A percentile compares a stretch with the other conserved stretches of the same genome.
Conservation (phyloP, 2,329 filamentous ascomycete species). For the Thermoascus crustaceus region DNA sequence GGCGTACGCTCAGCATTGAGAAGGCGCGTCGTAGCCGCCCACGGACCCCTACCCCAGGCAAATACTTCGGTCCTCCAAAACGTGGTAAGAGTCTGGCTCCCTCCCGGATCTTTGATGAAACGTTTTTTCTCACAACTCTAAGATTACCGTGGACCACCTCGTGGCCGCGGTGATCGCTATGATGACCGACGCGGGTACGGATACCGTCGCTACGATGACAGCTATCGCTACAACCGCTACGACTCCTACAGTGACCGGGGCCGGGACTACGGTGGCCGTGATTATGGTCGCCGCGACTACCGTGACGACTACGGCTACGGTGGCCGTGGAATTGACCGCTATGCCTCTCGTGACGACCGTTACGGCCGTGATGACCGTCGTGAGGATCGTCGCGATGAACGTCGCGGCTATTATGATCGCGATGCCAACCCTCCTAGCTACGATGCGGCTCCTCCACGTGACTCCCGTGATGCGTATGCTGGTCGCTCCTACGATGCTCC, state of each 20-base stretch:
- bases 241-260: slow-evolving; percentile 46
- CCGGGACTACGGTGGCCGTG: slow-evolving; percentile 38
- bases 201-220: slow-evolving; percentile 40
- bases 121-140: slow-evolving; percentile 12
- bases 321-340: slow-evolving; percentile 45
- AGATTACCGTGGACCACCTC: slow-evolving; percentile 37
- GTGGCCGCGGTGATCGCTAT: slow-evolving; percentile 39
- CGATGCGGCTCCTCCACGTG: slow-evolving; percentile 32
- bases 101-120: not conserved
- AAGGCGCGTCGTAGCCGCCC: slow-evolving; percentile 94
- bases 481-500: slow-evolving; percentile 32
- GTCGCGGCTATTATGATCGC: slow-evolving; percentile 46
- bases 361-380: slow-evolving; percentile 44
- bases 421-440: slow-evolving; percentile 44
- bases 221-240: slow-evolving; percentile 37
- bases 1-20: slow-evolving; percentile 93
- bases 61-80: slow-evolving; percentile 98
- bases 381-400: slow-evolving; percentile 37
- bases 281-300: slow-evolving; percentile 43
- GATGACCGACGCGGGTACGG: slow-evolving; percentile 48
- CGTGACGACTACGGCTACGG: slow-evolving; percentile 40
- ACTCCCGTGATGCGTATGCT: slow-evolving; percentile 25
- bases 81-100: slow-evolving; percentile 57
- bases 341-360: slow-evolving; percentile 40
- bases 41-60: slow-evolving; percentile 92